phyloP scores from a whole-genome alignment of 208 protist genomes.

The Trypanosoma caninum region DNA sequence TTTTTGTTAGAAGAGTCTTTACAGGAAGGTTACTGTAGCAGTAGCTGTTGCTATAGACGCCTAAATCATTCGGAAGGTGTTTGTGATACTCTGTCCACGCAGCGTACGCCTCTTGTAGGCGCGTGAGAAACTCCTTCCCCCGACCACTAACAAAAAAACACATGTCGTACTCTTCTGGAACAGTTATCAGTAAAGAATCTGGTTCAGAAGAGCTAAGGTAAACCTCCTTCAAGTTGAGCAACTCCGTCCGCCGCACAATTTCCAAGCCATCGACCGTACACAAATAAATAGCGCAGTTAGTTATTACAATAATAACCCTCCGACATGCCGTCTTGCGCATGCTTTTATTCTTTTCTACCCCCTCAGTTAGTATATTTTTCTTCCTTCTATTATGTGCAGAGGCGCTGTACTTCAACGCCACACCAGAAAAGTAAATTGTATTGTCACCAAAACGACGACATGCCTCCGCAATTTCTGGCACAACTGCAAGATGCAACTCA shows the following conservation, averaged over 20 bases:
- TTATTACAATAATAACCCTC: conserved; percentile 51
- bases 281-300: conserved; percentile 69
- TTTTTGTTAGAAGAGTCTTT: too few relatives aligned
- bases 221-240: conserved; percentile 42
- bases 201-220: conserved; percentile 34
- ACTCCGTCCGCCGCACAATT: conserved; percentile 44
- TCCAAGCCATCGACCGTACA: conserved; percentile 52
- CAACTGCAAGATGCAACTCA: conserved; percentile 39
- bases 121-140: conserved; percentile 44
- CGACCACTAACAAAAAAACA: conserved; percentile 49
- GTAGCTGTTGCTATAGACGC: conserved; percentile 18
- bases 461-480: conserved; percentile 46
- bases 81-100: conserved; percentile 51
- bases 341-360: conserved; percentile 4
- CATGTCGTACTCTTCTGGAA: conserved; percentile 67
- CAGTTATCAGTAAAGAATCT: conserved; percentile 48
- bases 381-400: conserved; percentile 28
- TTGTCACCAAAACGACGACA: conserved; percentile 69
- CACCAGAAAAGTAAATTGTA: conserved; percentile 64
- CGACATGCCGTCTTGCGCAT: conserved; percentile 56
- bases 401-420: conserved; percentile 62
- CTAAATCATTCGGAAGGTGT: conserved; percentile 33
- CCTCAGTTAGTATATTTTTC: background rate
- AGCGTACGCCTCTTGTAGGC: conserved; percentile 54
- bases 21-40: conserved; percentile 36